Evolutionary conservation across 805 yeast species (phyloP).

Genomic region (Candida golubevii): DNA sequence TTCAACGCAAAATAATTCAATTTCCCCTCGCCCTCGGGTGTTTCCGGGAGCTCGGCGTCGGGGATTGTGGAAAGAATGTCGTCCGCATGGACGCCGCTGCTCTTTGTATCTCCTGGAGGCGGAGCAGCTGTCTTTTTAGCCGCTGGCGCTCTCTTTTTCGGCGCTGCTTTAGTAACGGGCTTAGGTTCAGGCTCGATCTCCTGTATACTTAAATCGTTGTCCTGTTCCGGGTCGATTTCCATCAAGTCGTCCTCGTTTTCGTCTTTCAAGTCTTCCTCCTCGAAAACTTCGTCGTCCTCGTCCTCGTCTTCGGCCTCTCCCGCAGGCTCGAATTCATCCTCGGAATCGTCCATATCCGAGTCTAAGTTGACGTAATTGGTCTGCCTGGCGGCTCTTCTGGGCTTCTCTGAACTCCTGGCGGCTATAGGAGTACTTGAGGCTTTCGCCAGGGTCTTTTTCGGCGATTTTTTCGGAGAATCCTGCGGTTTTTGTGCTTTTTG

Average conservation of each 20-base stretch:
- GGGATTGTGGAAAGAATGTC: constrained; percentile 62
- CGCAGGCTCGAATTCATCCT: constrained; percentile 21
- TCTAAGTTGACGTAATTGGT: constrained; percentile 14
- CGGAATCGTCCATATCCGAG: constrained; percentile 21
- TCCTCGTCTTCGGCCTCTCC: constrained; percentile 17
- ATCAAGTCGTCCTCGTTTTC: constrained; percentile 2
- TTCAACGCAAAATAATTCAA: constrained; percentile 54
- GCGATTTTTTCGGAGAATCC: not conserved
- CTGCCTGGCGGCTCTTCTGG: constrained; percentile 12
- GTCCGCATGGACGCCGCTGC: constrained; percentile 37
- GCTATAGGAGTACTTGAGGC: not conserved
- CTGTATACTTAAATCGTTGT: constrained; percentile 10
- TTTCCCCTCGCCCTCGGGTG: constrained; percentile 48
- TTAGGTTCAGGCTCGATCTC: constrained; percentile 15
- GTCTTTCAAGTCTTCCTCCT: constrained; percentile 12
- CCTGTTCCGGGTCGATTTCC: constrained; percentile 4
- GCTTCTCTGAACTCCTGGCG: not conserved
- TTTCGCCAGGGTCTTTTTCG: not conserved
- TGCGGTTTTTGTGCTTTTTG: not conserved
- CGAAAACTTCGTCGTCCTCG: constrained; percentile 14
- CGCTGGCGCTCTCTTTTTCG: constrained; percentile 5
- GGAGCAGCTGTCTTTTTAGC: constrained; percentile 3
- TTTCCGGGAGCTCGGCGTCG: constrained; percentile 65
- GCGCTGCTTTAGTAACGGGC: constrained; percentile 6
- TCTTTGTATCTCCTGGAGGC: not conserved